Percentiles rank a stretch among this genome's conserved stretches.
Evolutionary conservation across 306 rosid species (phyloP).

Genomic region (Morella rubra): DNA sequence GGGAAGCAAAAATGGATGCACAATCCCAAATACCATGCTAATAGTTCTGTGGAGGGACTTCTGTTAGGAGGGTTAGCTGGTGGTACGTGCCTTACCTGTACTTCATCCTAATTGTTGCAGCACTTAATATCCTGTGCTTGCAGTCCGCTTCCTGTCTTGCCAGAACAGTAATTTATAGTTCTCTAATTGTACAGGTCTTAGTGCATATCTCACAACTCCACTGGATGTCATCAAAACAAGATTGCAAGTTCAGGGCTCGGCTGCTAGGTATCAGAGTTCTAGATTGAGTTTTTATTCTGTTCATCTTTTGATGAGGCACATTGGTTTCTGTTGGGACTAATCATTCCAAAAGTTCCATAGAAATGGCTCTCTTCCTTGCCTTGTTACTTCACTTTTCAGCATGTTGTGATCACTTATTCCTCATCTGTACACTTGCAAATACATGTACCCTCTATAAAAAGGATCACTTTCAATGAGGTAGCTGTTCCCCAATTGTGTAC

Average conservation of each 20-base stretch:
- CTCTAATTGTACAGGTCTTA: conserved; percentile 52
- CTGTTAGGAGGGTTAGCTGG: conserved; percentile 86
- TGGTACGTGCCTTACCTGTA: conserved; percentile 53
- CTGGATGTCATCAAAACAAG: conserved; percentile 85
- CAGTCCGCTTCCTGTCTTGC: not conserved
- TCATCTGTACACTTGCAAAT: conserved; percentile 5
- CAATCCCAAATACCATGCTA: conserved; percentile 42
- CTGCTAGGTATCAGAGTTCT: conserved; percentile 50
- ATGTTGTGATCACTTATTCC: not conserved
- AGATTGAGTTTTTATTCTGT: conserved; percentile 7
- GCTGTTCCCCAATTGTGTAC: not conserved
- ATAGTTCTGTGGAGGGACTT: conserved; percentile 72
- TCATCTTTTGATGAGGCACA: conserved; percentile 9
- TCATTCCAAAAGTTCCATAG: not conserved
- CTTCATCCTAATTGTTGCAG: conserved; percentile 11
- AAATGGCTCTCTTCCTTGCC: not conserved
- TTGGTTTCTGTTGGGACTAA: not conserved
- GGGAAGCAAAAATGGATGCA: conserved; percentile 62
- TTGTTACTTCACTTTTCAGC: not conserved
- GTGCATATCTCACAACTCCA: conserved; percentile 90
- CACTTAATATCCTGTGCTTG: not conserved
- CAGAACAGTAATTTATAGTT: conserved; percentile 17
- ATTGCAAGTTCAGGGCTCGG: conserved; percentile 83
- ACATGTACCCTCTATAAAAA: not conserved
- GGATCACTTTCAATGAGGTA: not conserved